Conservation (phyloP, 352 stramenopile species). For the Globisporangium camurandrum region DNA sequence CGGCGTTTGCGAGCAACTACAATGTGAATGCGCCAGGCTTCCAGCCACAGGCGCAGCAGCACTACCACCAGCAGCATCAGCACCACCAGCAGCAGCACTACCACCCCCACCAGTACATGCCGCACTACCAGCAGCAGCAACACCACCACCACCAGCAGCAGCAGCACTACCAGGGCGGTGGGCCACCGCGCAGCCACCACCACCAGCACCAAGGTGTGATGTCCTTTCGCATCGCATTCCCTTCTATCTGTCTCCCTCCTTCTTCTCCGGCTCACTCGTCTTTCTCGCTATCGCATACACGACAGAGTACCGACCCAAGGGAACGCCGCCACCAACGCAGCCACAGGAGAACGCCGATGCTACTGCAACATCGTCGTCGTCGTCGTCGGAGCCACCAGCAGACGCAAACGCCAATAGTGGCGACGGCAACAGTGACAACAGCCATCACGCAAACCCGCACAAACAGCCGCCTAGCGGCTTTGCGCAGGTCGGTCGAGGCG, state of each 20-base stretch:
- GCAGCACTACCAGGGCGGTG: conserved; percentile 21
- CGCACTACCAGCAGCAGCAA: conserved; percentile 21
- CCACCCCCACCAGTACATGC: conserved; percentile 21
- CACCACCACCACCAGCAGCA: conserved; percentile 24
- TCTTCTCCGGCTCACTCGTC: too few species aligned
- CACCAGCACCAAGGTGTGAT: conserved; percentile 36
- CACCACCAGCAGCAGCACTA: conserved; percentile 14
- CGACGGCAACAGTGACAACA: conserved; percentile 1
- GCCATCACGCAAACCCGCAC: conserved; percentile 8
- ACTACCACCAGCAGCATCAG: conserved; percentile 26
- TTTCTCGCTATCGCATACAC: too few species aligned
- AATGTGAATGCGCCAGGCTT: conserved; percentile 25
- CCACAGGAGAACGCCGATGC: conserved; percentile 12
- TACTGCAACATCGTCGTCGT: too few species aligned
- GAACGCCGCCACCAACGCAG: conserved; percentile 1
- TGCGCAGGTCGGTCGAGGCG: conserved; percentile 4
- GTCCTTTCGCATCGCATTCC: background rate
- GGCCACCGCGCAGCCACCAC: conserved; percentile 25
- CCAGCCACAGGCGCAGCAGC: conserved; percentile 25
- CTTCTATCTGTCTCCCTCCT: background rate
- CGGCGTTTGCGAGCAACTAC: conserved; percentile 19
- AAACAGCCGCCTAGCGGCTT: conserved; percentile 11
- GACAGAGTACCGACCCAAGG: conserved; percentile 17
- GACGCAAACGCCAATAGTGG: conserved; percentile 3
- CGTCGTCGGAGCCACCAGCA: conserved; percentile 12